phyloP scores from a whole-genome alignment of 352 stramenopile species.

The Phytopythium mirpurense region DNA sequence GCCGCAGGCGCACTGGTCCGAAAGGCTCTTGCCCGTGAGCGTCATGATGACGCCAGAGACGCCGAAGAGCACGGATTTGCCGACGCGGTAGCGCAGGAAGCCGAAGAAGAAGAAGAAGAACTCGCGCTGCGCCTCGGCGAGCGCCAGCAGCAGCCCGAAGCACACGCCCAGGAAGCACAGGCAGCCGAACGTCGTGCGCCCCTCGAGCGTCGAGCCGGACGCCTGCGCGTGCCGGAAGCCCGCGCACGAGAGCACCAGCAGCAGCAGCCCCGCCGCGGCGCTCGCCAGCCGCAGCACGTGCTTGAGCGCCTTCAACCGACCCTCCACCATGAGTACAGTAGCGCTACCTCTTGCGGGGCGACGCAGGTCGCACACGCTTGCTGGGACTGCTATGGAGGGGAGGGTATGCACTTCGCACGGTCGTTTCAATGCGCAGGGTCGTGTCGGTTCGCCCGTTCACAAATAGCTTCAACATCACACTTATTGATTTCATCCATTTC shows the following conservation, averaged over 20 bases:
- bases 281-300: conserved; percentile 33
- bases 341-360: too few species aligned
- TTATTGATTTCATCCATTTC: too few species aligned
- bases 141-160: conserved; percentile 51
- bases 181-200: conserved; percentile 56
- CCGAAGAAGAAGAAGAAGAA: conserved; percentile 80
- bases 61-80: conserved; percentile 43
- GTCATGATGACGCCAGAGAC: conserved; percentile 60
- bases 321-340: too few species aligned
- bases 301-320: conserved; percentile 12
- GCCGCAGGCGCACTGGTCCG: conserved; percentile 43
- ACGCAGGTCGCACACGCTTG: too few species aligned
- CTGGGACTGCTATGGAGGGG: too few species aligned
- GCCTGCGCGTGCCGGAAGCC: conserved; percentile 44
- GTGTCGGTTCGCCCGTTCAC: too few species aligned
- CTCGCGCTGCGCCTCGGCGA: conserved; percentile 58
- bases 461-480: too few species aligned
- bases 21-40: conserved; percentile 50
- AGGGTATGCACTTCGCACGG: too few species aligned
- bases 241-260: conserved; percentile 40
- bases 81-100: conserved; percentile 71
- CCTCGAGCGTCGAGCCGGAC: conserved; percentile 29
- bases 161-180: conserved; percentile 67
- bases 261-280: conserved; percentile 19
- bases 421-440: too few species aligned